Evolutionary conservation across 2,329 filamentous ascomycete species (phyloP).

Genomic region (Ophiostoma montium): DNA sequence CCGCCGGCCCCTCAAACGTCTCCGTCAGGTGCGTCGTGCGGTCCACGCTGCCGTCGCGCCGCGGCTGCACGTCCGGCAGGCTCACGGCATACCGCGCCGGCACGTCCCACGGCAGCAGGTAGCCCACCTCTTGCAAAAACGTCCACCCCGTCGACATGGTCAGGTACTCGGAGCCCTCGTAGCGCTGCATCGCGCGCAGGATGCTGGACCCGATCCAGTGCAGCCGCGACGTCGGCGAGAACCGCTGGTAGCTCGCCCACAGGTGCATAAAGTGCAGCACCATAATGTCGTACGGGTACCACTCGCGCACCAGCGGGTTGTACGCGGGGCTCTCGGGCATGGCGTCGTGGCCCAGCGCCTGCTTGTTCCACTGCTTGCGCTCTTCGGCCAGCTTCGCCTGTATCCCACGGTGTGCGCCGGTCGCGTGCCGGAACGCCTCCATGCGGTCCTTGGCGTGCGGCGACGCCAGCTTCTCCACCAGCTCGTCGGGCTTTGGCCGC

Average conservation of each 20-base stretch:
- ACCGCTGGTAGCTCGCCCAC: conserved; percentile 46
- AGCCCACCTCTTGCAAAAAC: conserved; percentile 64
- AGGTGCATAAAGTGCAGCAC: conserved; percentile 56
- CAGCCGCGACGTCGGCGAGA: conserved; percentile 35
- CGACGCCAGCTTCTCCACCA: neutral
- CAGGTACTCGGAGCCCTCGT: conserved; percentile 34
- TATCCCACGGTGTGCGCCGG: neutral
- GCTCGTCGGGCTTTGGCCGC: conserved; percentile 5
- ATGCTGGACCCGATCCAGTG: conserved; percentile 50
- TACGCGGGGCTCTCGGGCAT: neutral
- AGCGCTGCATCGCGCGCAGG: conserved; percentile 46
- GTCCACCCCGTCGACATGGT: conserved; percentile 38
- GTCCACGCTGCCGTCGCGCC: conserved; percentile 27
- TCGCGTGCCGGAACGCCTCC: neutral
- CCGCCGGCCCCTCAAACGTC: neutral
- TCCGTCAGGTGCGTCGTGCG: conserved; percentile 15
- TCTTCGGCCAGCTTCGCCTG: neutral
- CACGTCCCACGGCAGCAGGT: conserved; percentile 57
- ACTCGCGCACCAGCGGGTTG: neutral
- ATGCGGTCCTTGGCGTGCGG: neutral
- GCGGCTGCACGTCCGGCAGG: conserved; percentile 33
- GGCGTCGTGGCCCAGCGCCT: neutral
- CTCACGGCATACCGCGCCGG: conserved; percentile 45
- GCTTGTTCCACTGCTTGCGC: neutral
- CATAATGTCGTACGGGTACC: conserved; percentile 29